A percentile compares a stretch with the other conserved stretches of the same genome.
Evolutionary conservation across 2,329 filamentous ascomycete species (phyloP).

Genomic region (Teratosphaeria nubilosa): DNA sequence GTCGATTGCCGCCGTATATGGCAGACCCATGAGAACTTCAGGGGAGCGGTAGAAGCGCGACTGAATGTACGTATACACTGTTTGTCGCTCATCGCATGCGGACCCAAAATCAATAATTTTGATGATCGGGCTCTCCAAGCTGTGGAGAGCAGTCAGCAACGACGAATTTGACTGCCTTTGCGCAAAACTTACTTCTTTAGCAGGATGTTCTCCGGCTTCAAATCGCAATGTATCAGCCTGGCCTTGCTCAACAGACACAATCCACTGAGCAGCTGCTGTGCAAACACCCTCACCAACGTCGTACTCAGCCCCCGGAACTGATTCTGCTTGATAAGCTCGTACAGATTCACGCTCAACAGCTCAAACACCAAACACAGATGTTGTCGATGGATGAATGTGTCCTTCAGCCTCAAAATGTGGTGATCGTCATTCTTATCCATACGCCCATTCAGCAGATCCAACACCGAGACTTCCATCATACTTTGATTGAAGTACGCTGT

Average conservation of each 20-base stretch:
- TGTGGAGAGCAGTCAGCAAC: constrained; percentile 19
- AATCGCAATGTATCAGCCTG: constrained; percentile 90
- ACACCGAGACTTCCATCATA: constrained; percentile 99
- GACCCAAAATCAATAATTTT: constrained; percentile 99
- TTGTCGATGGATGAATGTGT: constrained; percentile 96
- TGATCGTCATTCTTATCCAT: constrained; percentile 99
- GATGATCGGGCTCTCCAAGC: constrained; percentile 94
- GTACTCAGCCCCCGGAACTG: constrained; percentile 96
- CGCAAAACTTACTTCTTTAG: constrained; percentile 64
- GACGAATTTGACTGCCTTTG: constrained; percentile 4
- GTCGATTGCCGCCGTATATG: constrained; percentile 96
- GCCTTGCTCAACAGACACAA: constrained; percentile 90
- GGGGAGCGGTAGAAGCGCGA: constrained; percentile 96
- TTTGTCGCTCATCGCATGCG: constrained; percentile 94
- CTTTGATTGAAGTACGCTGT: constrained; percentile 99
- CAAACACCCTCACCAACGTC: constrained; percentile 92
- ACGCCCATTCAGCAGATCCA: constrained; percentile 94
- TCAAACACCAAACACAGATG: constrained; percentile 96
- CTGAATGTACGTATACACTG: constrained; percentile 98
- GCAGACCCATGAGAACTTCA: constrained; percentile 86
- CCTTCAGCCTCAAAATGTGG: constrained; percentile 84
- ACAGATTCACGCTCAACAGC: constrained; percentile 90
- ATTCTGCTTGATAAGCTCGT: constrained; percentile 98
- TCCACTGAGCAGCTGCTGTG: constrained; percentile 89
- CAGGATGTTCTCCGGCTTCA: constrained; percentile 96